Percentiles rank a stretch among this genome's conserved stretches.
phyloP scores from a whole-genome alignment of 108 stramenopile genomes.

The Schizochytrium sp. region DNA sequence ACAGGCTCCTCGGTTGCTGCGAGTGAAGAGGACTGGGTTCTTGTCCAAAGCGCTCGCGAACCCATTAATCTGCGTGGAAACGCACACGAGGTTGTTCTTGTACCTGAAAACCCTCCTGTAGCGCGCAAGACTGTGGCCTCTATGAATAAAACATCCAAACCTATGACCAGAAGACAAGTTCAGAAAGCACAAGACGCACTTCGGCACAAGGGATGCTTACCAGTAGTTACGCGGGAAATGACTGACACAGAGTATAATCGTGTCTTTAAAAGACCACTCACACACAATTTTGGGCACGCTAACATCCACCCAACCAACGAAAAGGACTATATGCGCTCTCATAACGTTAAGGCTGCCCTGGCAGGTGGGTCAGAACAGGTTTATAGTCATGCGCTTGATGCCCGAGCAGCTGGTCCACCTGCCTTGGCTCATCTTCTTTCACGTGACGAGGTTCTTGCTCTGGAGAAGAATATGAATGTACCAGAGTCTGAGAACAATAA shows the following conservation, averaged over 20 bases:
- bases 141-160: not conserved
- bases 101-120: not conserved
- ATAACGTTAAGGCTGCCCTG: not conserved
- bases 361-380: not conserved
- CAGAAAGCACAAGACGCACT: not conserved
- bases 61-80: slow-evolving; percentile 24
- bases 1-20: not conserved
- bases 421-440: not conserved
- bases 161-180: not conserved
- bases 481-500: no score
- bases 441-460: no score
- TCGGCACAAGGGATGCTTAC: not conserved
- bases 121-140: not conserved
- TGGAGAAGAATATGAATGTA: no score
- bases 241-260: slow-evolving; percentile 43
- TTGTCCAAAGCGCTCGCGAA: not conserved
- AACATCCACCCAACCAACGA: slow-evolving; percentile 10
- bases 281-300: slow-evolving; percentile 16
- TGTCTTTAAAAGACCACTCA: slow-evolving; percentile 21
- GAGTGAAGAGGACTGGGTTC: slow-evolving; percentile 1
- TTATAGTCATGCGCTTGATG: not conserved
- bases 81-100: slow-evolving; percentile 17
- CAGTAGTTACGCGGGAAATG: slow-evolving; percentile 27
- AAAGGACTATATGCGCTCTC: not conserved
- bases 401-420: not conserved